Base-by-base conservation (phyloP, 768 basidiomycete genomes). In the Scleroderma bovista region DNA sequence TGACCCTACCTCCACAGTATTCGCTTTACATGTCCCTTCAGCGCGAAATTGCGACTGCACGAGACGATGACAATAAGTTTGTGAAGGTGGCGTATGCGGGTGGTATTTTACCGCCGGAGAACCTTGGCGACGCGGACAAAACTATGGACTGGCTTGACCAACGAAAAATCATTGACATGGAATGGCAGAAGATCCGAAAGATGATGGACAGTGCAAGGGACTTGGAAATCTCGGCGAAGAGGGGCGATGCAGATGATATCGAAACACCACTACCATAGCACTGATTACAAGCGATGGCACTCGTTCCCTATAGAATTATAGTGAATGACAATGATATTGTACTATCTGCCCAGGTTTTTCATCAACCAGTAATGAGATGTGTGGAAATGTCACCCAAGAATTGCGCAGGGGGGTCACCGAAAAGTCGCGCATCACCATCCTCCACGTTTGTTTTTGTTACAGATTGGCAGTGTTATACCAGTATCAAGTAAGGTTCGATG, bases 121-220 rank as follows among this genome's bases (percentile, higher is more conserved):
- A 91, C 57, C 69, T 84, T 31, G 64, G 72, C 12, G 81, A 91
- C 57, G 85, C 84, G n/a, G 87, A 92, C 58, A 80, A 69, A n/a
- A 72, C 91, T 33, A 84, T 84, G 69, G 85, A 88, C 20, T 90
- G 88, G 87, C 74, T 93, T 10, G 88, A 89, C 52, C 67, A 81
- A 52, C 75, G 87, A 32, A 75, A 76, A 16, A 63, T 87, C 38
- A 82, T 91, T 50, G 77, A 83, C 16, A 69, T 69, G 51, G 81
- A 86, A 58, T 91, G 86, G 86, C 74, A 76, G 49, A 83, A 74
- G 56, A 63, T 91, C 45, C 82, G 86, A 55, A 68, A 72, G 31
- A 76, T 90, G 74, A 88, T 90, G 84, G 83, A 88, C 22, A 76
- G 72, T 36, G 86, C 88, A n/a, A 72, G 74, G 34, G 74, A 75